Conservation (phyloP, 1,284 basidiomycete genomes). For the Cryptococcus sp. region DNA sequence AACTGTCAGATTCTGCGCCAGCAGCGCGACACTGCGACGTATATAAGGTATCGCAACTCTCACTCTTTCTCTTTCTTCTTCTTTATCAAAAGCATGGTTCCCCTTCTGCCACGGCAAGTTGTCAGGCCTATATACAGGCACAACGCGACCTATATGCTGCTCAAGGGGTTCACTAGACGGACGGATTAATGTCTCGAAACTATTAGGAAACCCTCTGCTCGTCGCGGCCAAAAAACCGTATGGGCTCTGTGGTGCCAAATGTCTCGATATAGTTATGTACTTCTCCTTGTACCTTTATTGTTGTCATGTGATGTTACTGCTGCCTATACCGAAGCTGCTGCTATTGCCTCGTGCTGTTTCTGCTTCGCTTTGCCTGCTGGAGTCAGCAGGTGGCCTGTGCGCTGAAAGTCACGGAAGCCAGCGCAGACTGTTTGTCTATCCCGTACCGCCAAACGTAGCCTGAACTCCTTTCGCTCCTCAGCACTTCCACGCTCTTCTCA, state of each 20-base stretch:
- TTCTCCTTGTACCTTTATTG: not conserved
- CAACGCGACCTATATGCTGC: conserved; percentile 15
- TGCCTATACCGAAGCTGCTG: no score
- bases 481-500: no score
- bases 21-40: no score
- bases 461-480: no score
- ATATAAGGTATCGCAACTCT: conserved; percentile 1
- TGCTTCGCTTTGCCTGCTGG: no score
- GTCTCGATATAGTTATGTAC: conserved; percentile 44
- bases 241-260: conserved; percentile 35
- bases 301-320: no score
- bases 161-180: conserved; percentile 46
- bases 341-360: no score
- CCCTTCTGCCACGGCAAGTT: conserved; percentile 32
- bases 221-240: conserved; percentile 12
- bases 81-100: conserved; percentile 43
- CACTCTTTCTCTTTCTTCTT: conserved; percentile 18
- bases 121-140: conserved; percentile 2
- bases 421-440: no score
- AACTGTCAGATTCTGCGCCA: no score
- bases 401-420: no score
- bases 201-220: conserved; percentile 46
- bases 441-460: no score
- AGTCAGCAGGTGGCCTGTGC: no score
- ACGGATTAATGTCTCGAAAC: conserved; percentile 53